Evolutionary conservation across 768 basidiomycete species (phyloP), one percentile per base, ranked within the genome.

Genomic region (Auriscalpium orientale): DNA sequence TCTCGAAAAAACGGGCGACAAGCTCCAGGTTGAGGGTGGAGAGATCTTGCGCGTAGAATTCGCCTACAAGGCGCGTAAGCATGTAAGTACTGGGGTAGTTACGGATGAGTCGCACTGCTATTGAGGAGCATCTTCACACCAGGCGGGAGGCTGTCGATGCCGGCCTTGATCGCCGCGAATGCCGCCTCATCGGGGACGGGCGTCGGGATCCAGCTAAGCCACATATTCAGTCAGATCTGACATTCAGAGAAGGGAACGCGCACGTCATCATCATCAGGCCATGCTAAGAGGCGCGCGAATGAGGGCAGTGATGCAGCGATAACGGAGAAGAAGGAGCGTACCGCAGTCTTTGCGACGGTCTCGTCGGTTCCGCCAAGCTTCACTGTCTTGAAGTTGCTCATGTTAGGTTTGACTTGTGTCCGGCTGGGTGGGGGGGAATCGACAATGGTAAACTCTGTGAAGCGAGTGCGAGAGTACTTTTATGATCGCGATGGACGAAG

Each of bases 201-300:
- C 16, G 63, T 67, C 10, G 76, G 71, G 13, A 62, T 76, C 82
- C 76, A 79, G 22, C 44, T 53, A 33, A 33, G 28, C 7, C 28
- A 28, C 9, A 43, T n/a, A 16, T 40, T 11, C 46, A 45, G 18
- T n/a, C 55, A 51, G 49, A 20, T 33, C 16, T 1, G 46, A 15
- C 15, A 50, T 35, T 44, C 44, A 18, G 63, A 46, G 12, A 15
- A 35, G 53, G 28, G 22, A 22, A 44, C 2, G 63, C 71, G 57
- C 58, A 80, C 70, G 81, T 85, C 74, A 84, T 79, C 64, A 76
- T 69, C 80, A 82, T 80, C 47, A 83, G 69, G 0, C 82, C 82
- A 12, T 62, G 63, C 79, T 75, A 71, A 68, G 36, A 22, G 28
- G 22, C 3, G 40, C 40, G 18, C 28, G n/a, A 38, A 15, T 16